Conservation (phyloP, 805 yeast species). For the Wickerhamomyces subpelliculosus region DNA sequence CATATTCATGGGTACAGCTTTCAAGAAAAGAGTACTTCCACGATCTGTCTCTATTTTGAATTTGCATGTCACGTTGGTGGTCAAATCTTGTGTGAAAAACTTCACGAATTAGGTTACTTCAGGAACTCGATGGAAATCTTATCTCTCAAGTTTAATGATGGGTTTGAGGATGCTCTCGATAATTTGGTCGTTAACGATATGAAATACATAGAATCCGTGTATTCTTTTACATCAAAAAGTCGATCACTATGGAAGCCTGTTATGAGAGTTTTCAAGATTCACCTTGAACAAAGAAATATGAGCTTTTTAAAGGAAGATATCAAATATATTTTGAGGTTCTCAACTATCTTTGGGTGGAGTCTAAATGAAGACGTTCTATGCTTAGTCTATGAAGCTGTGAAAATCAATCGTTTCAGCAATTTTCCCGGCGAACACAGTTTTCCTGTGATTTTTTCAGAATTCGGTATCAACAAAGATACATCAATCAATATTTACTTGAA, state of each 20-base stretch:
- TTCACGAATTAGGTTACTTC: slow-evolving; percentile 7
- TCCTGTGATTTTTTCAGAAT: slow-evolving; percentile 5
- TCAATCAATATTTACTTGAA: slow-evolving; percentile 13
- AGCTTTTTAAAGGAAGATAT: slow-evolving; percentile 5
- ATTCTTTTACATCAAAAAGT: slow-evolving; percentile 3
- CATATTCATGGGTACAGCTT: slow-evolving; percentile 12
- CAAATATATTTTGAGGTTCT: slow-evolving; percentile 4
- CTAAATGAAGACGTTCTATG: slow-evolving; percentile 9
- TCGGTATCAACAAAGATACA: slow-evolving; percentile 9
- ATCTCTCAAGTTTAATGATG: slow-evolving; percentile 4
- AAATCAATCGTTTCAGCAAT: slow-evolving; percentile 13
- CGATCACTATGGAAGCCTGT: slow-evolving; percentile 10
- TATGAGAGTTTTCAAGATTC: neutral
- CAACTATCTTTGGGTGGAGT: slow-evolving; percentile 6
- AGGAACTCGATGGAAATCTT: slow-evolving; percentile 14
- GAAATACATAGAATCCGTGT: slow-evolving; percentile 8
- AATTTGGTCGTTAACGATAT: slow-evolving; percentile 11
- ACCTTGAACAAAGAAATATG: neutral
- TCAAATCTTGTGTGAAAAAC: slow-evolving; percentile 3
- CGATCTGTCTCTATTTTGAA: neutral
- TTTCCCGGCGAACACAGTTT: slow-evolving; percentile 8
- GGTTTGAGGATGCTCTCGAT: slow-evolving; percentile 10
- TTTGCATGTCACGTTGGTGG: neutral
- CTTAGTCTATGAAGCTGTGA: slow-evolving; percentile 14
- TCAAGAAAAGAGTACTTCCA: neutral